Percentiles rank a stretch among this genome's conserved stretches.
phyloP scores from a whole-genome alignment of 177 flowering plant species.

The Vitis hybrid region DNA sequence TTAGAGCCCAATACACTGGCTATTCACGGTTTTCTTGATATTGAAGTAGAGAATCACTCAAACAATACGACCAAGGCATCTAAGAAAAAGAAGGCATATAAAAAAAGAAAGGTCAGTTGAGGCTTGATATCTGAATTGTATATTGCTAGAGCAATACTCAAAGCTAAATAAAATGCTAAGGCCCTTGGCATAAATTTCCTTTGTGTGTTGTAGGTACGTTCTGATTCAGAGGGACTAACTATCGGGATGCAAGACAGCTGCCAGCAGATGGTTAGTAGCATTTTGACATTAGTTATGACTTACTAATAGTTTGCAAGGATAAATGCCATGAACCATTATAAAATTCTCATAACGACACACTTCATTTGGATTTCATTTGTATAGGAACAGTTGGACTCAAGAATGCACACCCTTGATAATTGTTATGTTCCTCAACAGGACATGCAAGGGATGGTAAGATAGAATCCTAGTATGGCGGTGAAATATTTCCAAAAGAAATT shows the following conservation, averaged over 20 bases:
- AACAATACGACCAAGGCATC: conserved; percentile 13
- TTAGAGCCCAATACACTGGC: conserved; percentile 6
- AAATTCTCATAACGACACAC: too few relatives aligned
- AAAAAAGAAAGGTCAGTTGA: conserved; percentile 25
- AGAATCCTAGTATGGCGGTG: background rate
- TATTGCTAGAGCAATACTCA: background rate
- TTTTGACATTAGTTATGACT: background rate
- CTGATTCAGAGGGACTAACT: conserved; percentile 6
- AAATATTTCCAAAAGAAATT: background rate
- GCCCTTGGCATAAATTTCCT: background rate
- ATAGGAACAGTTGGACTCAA: conserved; percentile 6
- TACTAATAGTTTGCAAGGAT: background rate
- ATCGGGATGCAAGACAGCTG: conserved; percentile 14
- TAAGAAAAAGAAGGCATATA: conserved; percentile 21
- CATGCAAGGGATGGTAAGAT: conserved; percentile 21
- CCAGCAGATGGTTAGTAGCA: conserved; percentile 22
- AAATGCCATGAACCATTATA: too few relatives aligned
- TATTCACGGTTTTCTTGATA: conserved; percentile 11
- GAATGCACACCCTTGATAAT: conserved; percentile 14
- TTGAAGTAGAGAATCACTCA: conserved; percentile 10
- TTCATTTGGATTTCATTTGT: background rate
- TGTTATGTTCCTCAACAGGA: conserved; percentile 19
- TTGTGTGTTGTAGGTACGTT: conserved; percentile 11
- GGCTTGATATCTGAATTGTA: background rate
- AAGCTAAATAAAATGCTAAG: background rate